Percentiles rank a stretch among this genome's conserved stretches.
Evolutionary conservation across 2,329 filamentous ascomycete species (phyloP).

Genomic region (Fusarium mundagurra): DNA sequence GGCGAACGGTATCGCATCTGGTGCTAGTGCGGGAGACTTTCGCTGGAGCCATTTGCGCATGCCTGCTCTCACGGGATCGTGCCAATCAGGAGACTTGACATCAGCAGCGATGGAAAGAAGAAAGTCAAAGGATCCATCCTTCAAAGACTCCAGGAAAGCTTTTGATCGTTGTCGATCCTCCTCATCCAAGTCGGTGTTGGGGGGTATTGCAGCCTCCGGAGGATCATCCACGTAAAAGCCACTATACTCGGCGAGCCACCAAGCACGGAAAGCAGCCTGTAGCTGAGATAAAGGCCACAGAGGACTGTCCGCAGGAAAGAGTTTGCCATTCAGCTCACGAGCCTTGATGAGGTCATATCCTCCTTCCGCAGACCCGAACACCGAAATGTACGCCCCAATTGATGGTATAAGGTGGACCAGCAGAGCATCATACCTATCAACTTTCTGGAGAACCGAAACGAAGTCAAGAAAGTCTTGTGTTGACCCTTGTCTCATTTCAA

Average conservation of each 20-base stretch:
- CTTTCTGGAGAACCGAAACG: slow-evolving; percentile 71
- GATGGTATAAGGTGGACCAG: slow-evolving; percentile 85
- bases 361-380: slow-evolving; percentile 81
- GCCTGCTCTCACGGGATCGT: slow-evolving; percentile 84
- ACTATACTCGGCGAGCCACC: slow-evolving; percentile 95
- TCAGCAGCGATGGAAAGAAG: slow-evolving; percentile 86
- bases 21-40: slow-evolving; percentile 75
- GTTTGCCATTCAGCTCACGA: slow-evolving; percentile 72
- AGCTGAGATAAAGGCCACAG: slow-evolving; percentile 79
- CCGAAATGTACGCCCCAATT: slow-evolving; percentile 78
- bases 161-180: slow-evolving; percentile 78
- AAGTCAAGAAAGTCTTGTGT: slow-evolving; percentile 79
- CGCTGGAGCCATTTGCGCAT: slow-evolving; percentile 85
- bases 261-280: slow-evolving; percentile 79
- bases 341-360: slow-evolving; percentile 74
- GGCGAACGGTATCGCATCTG: slow-evolving; percentile 75
- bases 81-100: slow-evolving; percentile 82
- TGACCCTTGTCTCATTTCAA: slow-evolving; percentile 78
- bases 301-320: slow-evolving; percentile 74
- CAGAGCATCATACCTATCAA: slow-evolving; percentile 79
- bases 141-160: slow-evolving; percentile 78
- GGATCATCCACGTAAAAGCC: slow-evolving; percentile 85
- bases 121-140: slow-evolving; percentile 93
- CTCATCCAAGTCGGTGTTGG: slow-evolving; percentile 71
- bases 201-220: slow-evolving; percentile 63